phyloP scores from a whole-genome alignment of 2,329 filamentous ascomycete genomes.

The Pyrenophora graminea region DNA sequence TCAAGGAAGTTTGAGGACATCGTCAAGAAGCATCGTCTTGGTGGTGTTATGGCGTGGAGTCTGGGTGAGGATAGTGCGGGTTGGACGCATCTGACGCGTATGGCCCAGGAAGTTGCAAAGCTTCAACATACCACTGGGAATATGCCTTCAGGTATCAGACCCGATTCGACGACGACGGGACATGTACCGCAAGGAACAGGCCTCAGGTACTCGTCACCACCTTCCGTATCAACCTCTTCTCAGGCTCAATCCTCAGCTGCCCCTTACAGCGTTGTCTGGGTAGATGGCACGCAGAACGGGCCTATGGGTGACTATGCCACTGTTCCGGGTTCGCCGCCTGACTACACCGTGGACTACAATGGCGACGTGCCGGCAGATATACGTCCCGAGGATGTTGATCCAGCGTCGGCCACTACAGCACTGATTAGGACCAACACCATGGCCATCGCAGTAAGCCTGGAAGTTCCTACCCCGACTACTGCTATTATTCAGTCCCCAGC shows the following conservation, averaged over 20 bases:
- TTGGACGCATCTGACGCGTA: slow-evolving; percentile 50
- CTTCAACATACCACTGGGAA: background rate
- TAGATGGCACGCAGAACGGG: slow-evolving; percentile 15
- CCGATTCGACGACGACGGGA: too few species aligned
- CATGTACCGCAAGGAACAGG: too few species aligned
- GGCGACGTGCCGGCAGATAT: too few species aligned
- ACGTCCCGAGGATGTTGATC: too few species aligned
- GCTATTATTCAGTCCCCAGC: too few species aligned
- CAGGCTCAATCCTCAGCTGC: background rate
- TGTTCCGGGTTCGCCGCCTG: slow-evolving; percentile 12
- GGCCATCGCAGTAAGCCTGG: too few species aligned
- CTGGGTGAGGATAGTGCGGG: slow-evolving; percentile 66
- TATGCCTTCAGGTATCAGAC: background rate
- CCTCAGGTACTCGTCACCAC: too few species aligned
- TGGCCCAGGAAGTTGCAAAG: slow-evolving; percentile 38
- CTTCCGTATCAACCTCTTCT: too few species aligned
- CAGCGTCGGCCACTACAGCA: too few species aligned
- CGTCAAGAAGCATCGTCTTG: slow-evolving; percentile 60
- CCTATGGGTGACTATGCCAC: background rate
- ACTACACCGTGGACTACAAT: slow-evolving; percentile 5
- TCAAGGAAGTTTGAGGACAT: slow-evolving; percentile 65
- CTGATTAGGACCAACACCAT: too few species aligned
- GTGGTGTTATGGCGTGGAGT: slow-evolving; percentile 77
- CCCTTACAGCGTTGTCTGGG: slow-evolving; percentile 20
- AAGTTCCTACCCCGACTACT: too few species aligned